These are phyloP conservation scores for Cotoneaster glaucophyllus DNA, from an alignment of 306 rosid genomes.

Conservation along the genomic window DNA sequence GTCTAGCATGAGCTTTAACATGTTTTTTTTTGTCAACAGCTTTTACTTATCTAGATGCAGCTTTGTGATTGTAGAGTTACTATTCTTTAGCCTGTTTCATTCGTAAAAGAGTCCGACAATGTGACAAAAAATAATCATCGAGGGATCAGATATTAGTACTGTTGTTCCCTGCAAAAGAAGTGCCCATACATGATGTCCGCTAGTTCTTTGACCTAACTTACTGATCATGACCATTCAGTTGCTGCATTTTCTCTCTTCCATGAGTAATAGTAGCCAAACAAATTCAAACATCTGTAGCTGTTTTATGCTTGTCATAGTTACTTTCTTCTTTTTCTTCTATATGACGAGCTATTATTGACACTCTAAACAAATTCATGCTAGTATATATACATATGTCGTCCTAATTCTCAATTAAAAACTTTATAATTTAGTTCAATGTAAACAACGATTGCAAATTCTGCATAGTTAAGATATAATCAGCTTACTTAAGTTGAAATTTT, in stretches of 20 bases:
- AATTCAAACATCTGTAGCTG: too few species aligned
- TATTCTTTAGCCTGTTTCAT: background rate
- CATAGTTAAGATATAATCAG: too few species aligned
- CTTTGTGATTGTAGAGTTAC: conserved; percentile 18
- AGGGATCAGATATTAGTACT: conserved; percentile 12
- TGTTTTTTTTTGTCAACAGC: background rate
- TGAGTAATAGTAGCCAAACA: too few species aligned
- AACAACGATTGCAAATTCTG: too few species aligned
- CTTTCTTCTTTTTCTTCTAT: too few species aligned
- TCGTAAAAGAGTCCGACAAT: conserved; percentile 18
- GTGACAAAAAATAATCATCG: conserved; percentile 27
- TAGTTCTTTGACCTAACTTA: conserved; percentile 10
- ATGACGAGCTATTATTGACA: too few species aligned
- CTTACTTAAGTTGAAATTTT: too few species aligned
- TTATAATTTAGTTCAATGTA: too few species aligned
- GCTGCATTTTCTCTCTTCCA: background rate
- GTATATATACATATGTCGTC: too few species aligned
- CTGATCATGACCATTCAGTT: conserved; percentile 13
- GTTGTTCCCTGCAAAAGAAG: conserved; percentile 27
- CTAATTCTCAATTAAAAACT: too few species aligned
- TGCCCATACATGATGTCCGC: conserved; percentile 10
- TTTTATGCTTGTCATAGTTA: too few species aligned
- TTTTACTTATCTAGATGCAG: conserved; percentile 21
- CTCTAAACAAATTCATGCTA: too few species aligned
- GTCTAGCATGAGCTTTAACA: background rate